These are phyloP conservation scores for Hanseniaspora lachancei DNA, from an alignment of 805 yeast genomes.

Conservation along the genomic window DNA sequence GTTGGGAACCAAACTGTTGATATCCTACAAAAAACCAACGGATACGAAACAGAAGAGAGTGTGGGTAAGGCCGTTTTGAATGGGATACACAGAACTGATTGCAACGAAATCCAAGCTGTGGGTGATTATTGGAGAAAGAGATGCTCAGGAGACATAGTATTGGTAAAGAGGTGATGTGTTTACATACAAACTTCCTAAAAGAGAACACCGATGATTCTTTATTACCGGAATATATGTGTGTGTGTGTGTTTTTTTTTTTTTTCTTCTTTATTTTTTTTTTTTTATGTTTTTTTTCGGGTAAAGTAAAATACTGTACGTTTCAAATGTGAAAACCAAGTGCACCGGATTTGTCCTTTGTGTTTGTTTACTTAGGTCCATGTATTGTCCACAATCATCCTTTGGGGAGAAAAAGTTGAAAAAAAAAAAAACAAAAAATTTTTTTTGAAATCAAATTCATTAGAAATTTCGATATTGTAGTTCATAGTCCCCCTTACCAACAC, in stretches of 20 bases:
- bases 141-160: conserved; percentile 32
- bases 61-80: conserved; percentile 45
- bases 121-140: conserved; percentile 83
- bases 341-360: no score
- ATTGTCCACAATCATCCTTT: no score
- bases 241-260: background rate
- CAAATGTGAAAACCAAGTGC: no score
- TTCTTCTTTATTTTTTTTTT: no score
- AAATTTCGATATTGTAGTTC: background rate
- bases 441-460: background rate
- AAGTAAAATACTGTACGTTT: no score
- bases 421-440: background rate
- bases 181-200: background rate
- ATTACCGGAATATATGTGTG: background rate
- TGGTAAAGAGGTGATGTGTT: background rate
- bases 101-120: conserved; percentile 51
- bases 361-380: no score
- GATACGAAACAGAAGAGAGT: conserved; percentile 35
- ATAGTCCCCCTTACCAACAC: no score
- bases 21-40: conserved; percentile 30
- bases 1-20: conserved; percentile 31
- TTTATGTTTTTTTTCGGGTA: no score
- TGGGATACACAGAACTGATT: conserved; percentile 34
- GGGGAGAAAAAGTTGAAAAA: background rate
- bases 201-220: background rate